These are phyloP conservation scores for Solanum lycopersicoides DNA, from an alignment of 257 asterid genomes.

Conservation along the genomic window DNA sequence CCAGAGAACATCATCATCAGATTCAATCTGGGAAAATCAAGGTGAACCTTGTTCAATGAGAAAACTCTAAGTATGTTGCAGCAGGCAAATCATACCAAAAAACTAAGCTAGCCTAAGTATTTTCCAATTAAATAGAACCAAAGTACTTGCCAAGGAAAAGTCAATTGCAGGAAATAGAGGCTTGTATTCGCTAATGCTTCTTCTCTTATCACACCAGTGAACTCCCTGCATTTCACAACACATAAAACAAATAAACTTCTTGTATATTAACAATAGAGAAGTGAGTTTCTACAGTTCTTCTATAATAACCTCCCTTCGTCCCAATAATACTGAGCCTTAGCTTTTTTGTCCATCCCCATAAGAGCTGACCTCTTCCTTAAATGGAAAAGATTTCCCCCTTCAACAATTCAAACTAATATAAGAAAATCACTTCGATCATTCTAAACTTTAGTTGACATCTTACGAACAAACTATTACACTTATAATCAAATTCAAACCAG, in stretches of 20 bases:
- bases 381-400: background rate
- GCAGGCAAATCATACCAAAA: background rate
- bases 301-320: background rate
- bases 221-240: constrained; percentile 58
- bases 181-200: constrained; percentile 68
- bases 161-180: constrained; percentile 83
- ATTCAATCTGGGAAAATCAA: constrained; percentile 50
- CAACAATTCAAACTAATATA: background rate
- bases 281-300: background rate
- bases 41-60: background rate
- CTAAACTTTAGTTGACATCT: background rate
- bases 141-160: constrained; percentile 72
- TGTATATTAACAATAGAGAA: background rate
- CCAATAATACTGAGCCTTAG: background rate
- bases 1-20: constrained; percentile 72
- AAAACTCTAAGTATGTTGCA: background rate
- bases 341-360: background rate
- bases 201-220: constrained; percentile 94
- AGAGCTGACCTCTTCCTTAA: background rate
- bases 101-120: background rate
- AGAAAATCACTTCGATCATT: background rate
- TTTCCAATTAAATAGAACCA: background rate
- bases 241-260: background rate
- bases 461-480: background rate
- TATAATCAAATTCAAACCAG: background rate